These are phyloP conservation scores for Cardamine resedifolia DNA, from an alignment of 345 rosid genomes.

Conservation along the genomic window DNA sequence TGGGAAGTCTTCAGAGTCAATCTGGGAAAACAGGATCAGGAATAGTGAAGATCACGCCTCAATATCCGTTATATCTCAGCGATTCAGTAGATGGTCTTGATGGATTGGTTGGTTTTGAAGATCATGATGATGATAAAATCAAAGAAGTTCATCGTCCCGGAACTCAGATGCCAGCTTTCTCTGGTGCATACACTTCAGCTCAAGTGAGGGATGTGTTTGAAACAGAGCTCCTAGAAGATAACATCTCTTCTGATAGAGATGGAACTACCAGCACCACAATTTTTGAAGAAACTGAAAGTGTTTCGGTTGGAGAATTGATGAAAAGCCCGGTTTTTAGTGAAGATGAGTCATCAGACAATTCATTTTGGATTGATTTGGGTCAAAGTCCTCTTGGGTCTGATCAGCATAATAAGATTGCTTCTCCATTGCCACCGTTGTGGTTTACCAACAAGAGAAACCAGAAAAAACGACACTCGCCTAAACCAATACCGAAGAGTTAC, in stretches of 20 bases:
- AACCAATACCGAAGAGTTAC: conserved; percentile 57
- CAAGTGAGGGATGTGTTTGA: conserved; percentile 93
- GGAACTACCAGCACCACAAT: conserved; percentile 69
- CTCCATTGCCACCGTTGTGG: conserved; percentile 82
- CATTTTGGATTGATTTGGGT: conserved; percentile 95
- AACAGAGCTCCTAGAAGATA: conserved; percentile 77
- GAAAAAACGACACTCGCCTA: conserved; percentile 43
- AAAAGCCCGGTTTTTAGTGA: conserved; percentile 96
- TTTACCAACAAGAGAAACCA: conserved; percentile 62
- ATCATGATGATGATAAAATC: conserved; percentile 50
- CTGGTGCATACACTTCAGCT: conserved; percentile 83
- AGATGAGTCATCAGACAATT: conserved; percentile 91
- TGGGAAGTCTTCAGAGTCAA: conserved; percentile 84
- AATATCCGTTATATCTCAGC: conserved; percentile 81
- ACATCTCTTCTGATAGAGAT: conserved; percentile 79
- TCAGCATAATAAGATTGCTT: conserved; percentile 52
- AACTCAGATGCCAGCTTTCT: conserved; percentile 86
- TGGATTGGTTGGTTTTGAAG: conserved; percentile 51
- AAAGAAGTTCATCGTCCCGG: conserved; percentile 52
- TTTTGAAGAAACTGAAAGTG: conserved; percentile 87
- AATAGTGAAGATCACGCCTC: conserved; percentile 94
- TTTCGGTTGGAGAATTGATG: conserved; percentile 93
- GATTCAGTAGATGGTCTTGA: conserved; percentile 89
- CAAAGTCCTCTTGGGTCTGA: conserved; percentile 89
- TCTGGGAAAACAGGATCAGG: conserved; percentile 94